Percentiles rank a stretch among this genome's conserved stretches.
These are phyloP conservation scores for Gossypium gossypioides DNA, from an alignment of 441 rosid species.

Conservation along the genomic window DNA sequence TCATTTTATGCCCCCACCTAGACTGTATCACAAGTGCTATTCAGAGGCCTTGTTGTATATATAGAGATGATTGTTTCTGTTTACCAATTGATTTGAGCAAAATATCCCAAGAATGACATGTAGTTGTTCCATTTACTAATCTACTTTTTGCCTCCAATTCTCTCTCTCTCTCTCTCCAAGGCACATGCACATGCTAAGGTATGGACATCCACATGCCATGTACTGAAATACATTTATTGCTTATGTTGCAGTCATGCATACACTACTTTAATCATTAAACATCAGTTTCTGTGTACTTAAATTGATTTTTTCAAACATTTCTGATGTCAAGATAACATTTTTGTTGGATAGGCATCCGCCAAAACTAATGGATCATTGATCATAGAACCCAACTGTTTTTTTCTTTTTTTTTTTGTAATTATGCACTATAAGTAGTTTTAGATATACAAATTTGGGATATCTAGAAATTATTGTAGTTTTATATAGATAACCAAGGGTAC, in stretches of 20 bases:
- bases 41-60: constrained; percentile 46
- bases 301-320: neutral
- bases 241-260: neutral
- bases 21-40: constrained; percentile 22
- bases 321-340: neutral
- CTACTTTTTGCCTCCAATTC: constrained; percentile 13
- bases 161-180: neutral
- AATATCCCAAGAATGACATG: constrained; percentile 30
- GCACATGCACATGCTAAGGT: too few species aligned
- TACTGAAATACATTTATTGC: neutral
- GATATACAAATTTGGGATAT: neutral
- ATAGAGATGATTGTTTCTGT: constrained; percentile 39
- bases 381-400: neutral
- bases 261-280: neutral
- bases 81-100: constrained; percentile 37
- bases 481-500: neutral
- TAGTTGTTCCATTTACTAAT: constrained; percentile 30
- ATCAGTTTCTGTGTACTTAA: neutral
- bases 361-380: neutral
- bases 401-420: neutral
- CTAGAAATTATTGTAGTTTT: neutral
- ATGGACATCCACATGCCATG: neutral
- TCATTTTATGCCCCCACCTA: constrained; percentile 26
- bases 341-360: neutral
- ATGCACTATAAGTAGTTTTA: neutral